Base-by-base conservation (phyloP, 2,329 filamentous ascomycete species). In the Teratosphaeria viscida region DNA sequence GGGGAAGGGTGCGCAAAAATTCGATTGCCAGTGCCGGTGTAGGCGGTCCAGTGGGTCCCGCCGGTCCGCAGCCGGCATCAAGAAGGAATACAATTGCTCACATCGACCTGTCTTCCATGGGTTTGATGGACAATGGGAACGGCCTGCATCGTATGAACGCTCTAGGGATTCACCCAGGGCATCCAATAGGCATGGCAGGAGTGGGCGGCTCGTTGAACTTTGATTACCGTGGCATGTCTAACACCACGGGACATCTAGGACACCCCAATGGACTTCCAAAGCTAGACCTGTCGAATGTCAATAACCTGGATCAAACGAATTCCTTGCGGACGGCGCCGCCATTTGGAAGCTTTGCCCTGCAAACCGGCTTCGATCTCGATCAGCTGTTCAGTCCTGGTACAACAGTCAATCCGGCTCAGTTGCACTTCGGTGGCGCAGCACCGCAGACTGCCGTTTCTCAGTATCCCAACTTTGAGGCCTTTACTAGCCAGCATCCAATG, bases 81-180 rank as follows among this genome's bases (percentile, higher is more conserved):
- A 82, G 94, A 68, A 92, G 94, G 58, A 97, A 97, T 72, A 99
- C 94, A 43, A 95, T 99, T 70, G 94, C 92, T 71, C 92, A 97
- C 73, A 85, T 97, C 59, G 94, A 96, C 72, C 83, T 84, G 60
- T 80, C 81, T 58, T 84, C 86, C 49, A 82, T 95, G 72, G 89
- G 87, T 6, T 55, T 72, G 27, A 61, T 71, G 58, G 66, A 71
- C 34, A 60, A 60, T 10, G 61, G 64, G 26, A 66, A 68, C n/a
- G 61, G 64, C 43, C 37, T 70, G 26, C 65, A 65, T 49, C 64
- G 68, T 10, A 64, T 71, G 65, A 66, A 69, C 58, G 63, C 67
- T 14, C 60, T 70, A 37, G 65, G 67, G 16, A 57, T 67, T 19
- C 53, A 55, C 47, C 61, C 61, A 29, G 57, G 58, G n/a, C 60